Percentiles rank a stretch among this genome's conserved stretches.
Evolutionary conservation across 2,329 filamentous ascomycete species (phyloP).

Genomic region (Monosporascus sp.): DNA sequence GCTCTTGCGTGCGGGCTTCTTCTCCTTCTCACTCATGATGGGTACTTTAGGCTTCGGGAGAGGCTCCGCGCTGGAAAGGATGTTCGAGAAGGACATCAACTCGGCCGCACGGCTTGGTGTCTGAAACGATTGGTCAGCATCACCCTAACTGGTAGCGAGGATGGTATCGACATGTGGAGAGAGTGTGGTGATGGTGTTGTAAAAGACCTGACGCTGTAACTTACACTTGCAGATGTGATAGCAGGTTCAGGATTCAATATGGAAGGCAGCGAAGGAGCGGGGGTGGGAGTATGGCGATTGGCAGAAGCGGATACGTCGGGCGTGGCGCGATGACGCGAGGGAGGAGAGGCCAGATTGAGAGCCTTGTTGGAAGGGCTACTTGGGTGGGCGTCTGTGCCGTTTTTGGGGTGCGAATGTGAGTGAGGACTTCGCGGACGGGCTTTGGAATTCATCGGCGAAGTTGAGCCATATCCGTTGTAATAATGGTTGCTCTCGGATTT

Average conservation of each 20-base stretch:
- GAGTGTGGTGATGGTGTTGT: slow-evolving; percentile 1
- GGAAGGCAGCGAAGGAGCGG: slow-evolving; percentile 25
- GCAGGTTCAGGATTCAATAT: slow-evolving; percentile 28
- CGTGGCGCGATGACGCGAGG: slow-evolving; percentile 23
- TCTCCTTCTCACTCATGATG: slow-evolving; percentile 33
- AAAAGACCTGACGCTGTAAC: slow-evolving; percentile 8
- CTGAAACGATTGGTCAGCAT: slow-evolving; percentile 33
- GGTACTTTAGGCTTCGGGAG: slow-evolving; percentile 43
- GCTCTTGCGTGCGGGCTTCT: slow-evolving; percentile 33
- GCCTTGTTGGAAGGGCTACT: slow-evolving; percentile 24
- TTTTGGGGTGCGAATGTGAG: slow-evolving; percentile 28
- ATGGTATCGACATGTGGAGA: slow-evolving; percentile 1
- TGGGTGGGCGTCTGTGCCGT: slow-evolving; percentile 21
- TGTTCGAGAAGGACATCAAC: slow-evolving; percentile 94
- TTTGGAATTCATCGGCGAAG: slow-evolving; percentile 24
- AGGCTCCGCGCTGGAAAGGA: slow-evolving; percentile 75
- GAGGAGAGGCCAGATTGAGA: slow-evolving; percentile 23
- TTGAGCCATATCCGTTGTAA: slow-evolving; percentile 26
- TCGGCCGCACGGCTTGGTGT: slow-evolving; percentile 71
- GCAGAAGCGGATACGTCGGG: slow-evolving; percentile 18
- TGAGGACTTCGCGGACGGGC: slow-evolving; percentile 22
- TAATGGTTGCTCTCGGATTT: slow-evolving; percentile 29
- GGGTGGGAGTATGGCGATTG: slow-evolving; percentile 21
- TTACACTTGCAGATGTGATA: slow-evolving; percentile 19
- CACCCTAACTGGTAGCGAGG: neutral